Conservation (phyloP, 768 basidiomycete genomes). For the Mycena filopes region DNA sequence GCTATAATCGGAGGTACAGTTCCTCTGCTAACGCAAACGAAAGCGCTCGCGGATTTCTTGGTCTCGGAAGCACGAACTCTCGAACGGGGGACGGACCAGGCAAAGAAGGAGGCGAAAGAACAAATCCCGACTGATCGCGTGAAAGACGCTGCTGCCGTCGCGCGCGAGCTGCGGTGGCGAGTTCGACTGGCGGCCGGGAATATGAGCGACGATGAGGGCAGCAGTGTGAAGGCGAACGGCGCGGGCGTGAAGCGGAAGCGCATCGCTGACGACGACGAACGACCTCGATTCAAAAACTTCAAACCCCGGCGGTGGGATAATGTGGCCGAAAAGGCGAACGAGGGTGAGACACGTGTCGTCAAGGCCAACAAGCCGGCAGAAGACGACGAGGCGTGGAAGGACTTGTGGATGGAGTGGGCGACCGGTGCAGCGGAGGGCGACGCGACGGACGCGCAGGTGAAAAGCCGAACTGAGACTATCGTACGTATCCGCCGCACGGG, state of each 20-base stretch:
- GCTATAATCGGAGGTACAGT: no score
- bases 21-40: no score
- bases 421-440: constrained; percentile 44
- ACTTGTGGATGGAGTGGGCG: constrained; percentile 53
- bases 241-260: constrained; percentile 57
- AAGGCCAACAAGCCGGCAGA: constrained; percentile 52
- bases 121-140: constrained; percentile 84
- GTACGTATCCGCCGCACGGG: constrained; percentile 67
- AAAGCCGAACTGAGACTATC: constrained; percentile 57
- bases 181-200: constrained; percentile 69
- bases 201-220: constrained; percentile 75
- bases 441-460: constrained; percentile 52
- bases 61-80: constrained; percentile 79
- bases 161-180: constrained; percentile 89
- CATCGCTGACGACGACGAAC: constrained; percentile 45
- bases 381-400: constrained; percentile 54
- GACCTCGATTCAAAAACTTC: constrained; percentile 69
- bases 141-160: constrained; percentile 83
- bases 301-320: constrained; percentile 75
- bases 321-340: constrained; percentile 53
- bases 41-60: constrained; percentile 82
- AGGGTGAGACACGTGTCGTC: constrained; percentile 50
- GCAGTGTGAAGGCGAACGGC: constrained; percentile 39
- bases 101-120: constrained; percentile 82
- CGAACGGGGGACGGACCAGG: constrained; percentile 75